Conservation (phyloP, 306 rosid genomes). For the Rosa rugosa region DNA sequence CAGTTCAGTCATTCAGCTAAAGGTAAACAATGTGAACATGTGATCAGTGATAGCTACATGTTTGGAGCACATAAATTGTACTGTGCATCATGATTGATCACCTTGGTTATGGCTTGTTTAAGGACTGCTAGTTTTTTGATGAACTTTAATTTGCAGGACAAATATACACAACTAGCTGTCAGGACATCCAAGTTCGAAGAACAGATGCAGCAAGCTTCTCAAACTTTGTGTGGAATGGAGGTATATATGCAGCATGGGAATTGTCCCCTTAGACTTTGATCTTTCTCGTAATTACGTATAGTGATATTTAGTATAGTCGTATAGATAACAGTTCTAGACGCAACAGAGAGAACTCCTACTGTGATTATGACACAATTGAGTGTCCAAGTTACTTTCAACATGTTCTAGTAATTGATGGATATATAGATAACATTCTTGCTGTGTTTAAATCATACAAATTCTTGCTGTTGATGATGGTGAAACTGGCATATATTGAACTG, state of each 20-base stretch:
- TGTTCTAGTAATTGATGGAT: neutral
- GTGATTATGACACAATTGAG: neutral
- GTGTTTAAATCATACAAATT: neutral
- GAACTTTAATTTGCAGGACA: constrained; percentile 42
- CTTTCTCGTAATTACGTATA: neutral
- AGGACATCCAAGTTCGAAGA: constrained; percentile 59
- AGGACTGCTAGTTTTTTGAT: neutral
- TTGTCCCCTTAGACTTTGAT: neutral
- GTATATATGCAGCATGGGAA: constrained; percentile 39
- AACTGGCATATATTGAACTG: neutral
- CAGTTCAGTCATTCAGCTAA: constrained; percentile 34
- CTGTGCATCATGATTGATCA: neutral
- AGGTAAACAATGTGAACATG: constrained; percentile 47
- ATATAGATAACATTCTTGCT: neutral
- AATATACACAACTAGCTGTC: constrained; percentile 38
- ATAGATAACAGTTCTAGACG: neutral
- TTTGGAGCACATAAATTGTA: neutral
- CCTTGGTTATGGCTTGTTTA: neutral
- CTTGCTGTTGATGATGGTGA: neutral
- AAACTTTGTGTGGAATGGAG: constrained; percentile 52
- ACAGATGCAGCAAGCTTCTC: constrained; percentile 51
- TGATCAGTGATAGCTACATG: neutral
- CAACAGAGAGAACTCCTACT: neutral
- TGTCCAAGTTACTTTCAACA: neutral
- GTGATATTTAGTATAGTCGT: neutral